Evolutionary conservation across 306 rosid species (phyloP), one percentile per base, ranked within the genome.

Genomic region (Fagus crenata): DNA sequence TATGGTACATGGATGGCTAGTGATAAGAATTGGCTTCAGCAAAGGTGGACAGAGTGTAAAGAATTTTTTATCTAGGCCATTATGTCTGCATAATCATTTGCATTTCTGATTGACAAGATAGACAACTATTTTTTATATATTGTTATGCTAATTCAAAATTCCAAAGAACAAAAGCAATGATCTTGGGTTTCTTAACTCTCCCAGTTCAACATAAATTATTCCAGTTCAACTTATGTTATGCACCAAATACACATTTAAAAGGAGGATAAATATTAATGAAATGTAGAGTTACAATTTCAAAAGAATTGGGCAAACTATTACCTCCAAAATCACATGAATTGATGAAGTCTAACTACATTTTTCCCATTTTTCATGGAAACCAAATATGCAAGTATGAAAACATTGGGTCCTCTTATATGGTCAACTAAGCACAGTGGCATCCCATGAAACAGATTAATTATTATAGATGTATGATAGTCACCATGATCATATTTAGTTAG

Each of bases 181-280:
- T 46, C 46, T 61, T 51, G 69, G 35, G 75, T 78, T 78, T 78
- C 7, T 49, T n/a, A 56, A 46, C 71, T 54, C 76, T 77, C 74
- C 72, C 28, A 59, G 67, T 65, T 63, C 53, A 73, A n/a, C 15
- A 67, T 46, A 61, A 59, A 51, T 51, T 51, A 51, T 51, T 22
- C 28, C 28, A 22, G 28, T 22, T 22, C 28, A 22, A 22, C 28
- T 22, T 22, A 22, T 22, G 28, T 22, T 22, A 22, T 22, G 54
- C 54, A 51, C 54, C n/a, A 51, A 11, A 5, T 5, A 22, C 54
- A 51, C 54, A 11, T 51, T 51, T 13, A 12, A 51, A 17, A 51
- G 54, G 54, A 49, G n/a, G n/a, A 51, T 51, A 51, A 51, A 51
- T 13, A 51, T 51, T 51, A 9, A 13, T 51, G 54, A 0, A 51